Conservation (phyloP, 108 stramenopile species). For the Nitzschia palea region DNA sequence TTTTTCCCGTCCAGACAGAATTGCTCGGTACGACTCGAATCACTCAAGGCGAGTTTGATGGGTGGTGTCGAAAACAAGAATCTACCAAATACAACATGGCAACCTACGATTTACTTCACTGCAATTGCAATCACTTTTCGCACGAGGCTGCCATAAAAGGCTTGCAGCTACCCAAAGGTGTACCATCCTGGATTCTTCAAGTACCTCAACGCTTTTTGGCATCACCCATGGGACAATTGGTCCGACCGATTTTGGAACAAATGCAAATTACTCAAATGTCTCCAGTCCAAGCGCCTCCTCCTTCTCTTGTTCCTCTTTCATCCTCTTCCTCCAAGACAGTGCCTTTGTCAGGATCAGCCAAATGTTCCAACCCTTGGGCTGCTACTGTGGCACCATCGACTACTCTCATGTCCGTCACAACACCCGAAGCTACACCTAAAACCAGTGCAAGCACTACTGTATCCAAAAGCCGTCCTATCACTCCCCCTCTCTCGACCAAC, state of each 20-base stretch:
- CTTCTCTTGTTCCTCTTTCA: conserved; percentile 10
- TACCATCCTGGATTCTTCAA: conserved; percentile 69
- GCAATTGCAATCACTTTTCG: conserved; percentile 78
- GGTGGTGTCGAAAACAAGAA: conserved; percentile 46
- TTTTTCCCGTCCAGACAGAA: conserved; percentile 55
- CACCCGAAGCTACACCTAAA: conserved; percentile 5
- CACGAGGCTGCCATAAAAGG: conserved; percentile 66
- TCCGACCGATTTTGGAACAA: conserved; percentile 72
- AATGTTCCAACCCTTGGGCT: conserved; percentile 59
- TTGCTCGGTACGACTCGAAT: conserved; percentile 50
- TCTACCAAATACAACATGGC: conserved; percentile 28
- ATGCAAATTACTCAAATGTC: conserved; percentile 46
- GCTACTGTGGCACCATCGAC: conserved; percentile 23
- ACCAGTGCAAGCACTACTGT: neutral
- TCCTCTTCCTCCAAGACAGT: neutral
- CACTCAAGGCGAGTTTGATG: conserved; percentile 61
- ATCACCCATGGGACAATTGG: conserved; percentile 71
- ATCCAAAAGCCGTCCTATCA: neutral
- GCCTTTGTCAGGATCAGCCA: neutral
- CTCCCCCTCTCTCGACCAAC: neutral
- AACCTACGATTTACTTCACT: conserved; percentile 61
- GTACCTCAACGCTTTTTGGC: conserved; percentile 62
- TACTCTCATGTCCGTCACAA: neutral
- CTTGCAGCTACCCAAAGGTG: conserved; percentile 41
- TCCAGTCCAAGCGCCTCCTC: neutral